Evolutionary conservation across 2,329 filamentous ascomycete genomes (phyloP).

Genomic region (Fusarium virguliforme): DNA sequence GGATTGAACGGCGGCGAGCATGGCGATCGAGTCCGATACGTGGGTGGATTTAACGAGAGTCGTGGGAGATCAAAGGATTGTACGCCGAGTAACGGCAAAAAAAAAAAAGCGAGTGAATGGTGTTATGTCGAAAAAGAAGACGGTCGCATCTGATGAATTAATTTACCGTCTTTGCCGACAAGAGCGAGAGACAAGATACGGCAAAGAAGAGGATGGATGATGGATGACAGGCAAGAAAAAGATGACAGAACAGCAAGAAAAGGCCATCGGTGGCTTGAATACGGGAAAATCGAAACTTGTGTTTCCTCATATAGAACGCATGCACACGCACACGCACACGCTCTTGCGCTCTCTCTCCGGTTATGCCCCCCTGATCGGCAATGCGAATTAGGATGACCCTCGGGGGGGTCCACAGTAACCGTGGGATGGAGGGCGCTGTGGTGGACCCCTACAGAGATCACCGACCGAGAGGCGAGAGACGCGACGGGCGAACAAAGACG

Average conservation of each 20-base stretch:
- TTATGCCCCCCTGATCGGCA: slow-evolving; percentile 18
- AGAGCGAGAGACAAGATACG: slow-evolving; percentile 10
- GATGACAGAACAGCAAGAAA: background rate
- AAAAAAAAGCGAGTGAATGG: background rate
- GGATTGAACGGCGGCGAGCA: slow-evolving; percentile 31
- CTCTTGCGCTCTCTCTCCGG: background rate
- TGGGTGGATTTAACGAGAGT: slow-evolving; percentile 2
- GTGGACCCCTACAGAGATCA: slow-evolving; percentile 4
- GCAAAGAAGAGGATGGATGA: slow-evolving; percentile 1
- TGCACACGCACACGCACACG: background rate
- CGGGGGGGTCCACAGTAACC: slow-evolving; percentile 14
- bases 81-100: slow-evolving; percentile 13
- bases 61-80: slow-evolving; percentile 19
- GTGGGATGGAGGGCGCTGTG: slow-evolving; percentile 6
- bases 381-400: slow-evolving; percentile 19
- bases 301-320: slow-evolving; percentile 17
- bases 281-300: slow-evolving; percentile 12
- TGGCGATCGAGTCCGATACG: slow-evolving; percentile 1
- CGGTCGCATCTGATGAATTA: slow-evolving; percentile 5
- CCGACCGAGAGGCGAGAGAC: background rate
- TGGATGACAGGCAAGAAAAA: slow-evolving; percentile 1
- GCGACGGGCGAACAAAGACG: background rate
- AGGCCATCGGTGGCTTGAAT: slow-evolving; percentile 1
- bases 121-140: slow-evolving; percentile 4
- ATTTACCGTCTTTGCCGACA: slow-evolving; percentile 12